Evolutionary conservation across 2,329 filamentous ascomycete genomes (phyloP).

Genomic region (Fusarium ramigenum): DNA sequence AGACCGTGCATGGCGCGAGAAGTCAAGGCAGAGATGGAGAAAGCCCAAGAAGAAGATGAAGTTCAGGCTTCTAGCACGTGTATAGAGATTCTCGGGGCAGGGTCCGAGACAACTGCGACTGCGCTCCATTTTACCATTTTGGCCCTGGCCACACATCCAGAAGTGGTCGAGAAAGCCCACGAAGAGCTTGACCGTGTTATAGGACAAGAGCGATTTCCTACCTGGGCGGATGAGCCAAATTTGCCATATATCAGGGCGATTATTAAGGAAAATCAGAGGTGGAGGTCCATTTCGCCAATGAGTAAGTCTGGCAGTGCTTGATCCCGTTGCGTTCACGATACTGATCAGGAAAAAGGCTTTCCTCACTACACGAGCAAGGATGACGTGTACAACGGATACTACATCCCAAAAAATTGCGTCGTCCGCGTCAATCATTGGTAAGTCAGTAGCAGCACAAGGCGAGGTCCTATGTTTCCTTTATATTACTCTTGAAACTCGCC

Average conservation of each 20-base stretch:
- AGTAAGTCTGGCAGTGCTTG: neutral
- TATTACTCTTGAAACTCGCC: too few relatives aligned
- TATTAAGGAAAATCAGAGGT: neutral
- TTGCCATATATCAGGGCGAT: neutral
- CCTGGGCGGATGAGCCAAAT: neutral
- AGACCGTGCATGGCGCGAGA: neutral
- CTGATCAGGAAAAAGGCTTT: neutral
- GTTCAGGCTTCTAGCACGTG: neutral
- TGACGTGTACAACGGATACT: neutral
- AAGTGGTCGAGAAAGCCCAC: neutral
- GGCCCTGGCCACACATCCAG: neutral
- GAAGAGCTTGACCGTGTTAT: neutral
- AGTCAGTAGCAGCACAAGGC: neutral
- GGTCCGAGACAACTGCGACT: neutral
- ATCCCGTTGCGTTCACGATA: neutral
- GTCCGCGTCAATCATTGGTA: neutral
- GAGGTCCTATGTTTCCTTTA: too few relatives aligned
- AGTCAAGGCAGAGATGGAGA: neutral
- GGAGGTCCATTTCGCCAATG: neutral
- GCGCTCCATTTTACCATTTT: neutral
- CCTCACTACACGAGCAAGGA: neutral
- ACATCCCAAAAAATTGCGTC: neutral
- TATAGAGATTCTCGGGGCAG: neutral
- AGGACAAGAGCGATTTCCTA: neutral
- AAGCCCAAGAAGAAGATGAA: neutral